phyloP scores from a whole-genome alignment of 352 stramenopile genomes.

The Halophytophthora batemanensis region DNA sequence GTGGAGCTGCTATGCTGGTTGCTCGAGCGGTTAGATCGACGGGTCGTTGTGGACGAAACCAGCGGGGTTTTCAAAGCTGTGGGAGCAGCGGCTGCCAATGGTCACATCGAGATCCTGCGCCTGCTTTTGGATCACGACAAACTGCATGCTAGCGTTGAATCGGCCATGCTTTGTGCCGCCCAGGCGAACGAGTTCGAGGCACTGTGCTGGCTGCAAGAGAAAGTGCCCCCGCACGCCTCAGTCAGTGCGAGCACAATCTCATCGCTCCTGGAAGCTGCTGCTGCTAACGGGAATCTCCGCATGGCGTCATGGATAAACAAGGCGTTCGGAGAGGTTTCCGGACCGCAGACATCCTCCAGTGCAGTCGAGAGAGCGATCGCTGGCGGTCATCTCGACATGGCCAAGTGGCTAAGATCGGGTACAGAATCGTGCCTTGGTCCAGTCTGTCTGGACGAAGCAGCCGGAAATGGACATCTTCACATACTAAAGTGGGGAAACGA shows the following conservation, averaged over 20 bases:
- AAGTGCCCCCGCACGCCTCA: background rate
- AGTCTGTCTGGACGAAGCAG: slow-evolving; percentile 17
- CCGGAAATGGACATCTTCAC: slow-evolving; percentile 17
- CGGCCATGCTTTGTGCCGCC: slow-evolving; percentile 14
- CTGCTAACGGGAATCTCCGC: slow-evolving; percentile 11
- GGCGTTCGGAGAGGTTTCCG: slow-evolving; percentile 12
- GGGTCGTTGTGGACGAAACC: slow-evolving; percentile 19
- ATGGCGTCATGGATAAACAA: slow-evolving; percentile 18
- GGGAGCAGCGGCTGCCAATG: slow-evolving; percentile 15
- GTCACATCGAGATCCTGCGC: slow-evolving; percentile 16
- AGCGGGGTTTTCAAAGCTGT: slow-evolving; percentile 22
- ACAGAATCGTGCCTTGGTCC: slow-evolving; percentile 9
- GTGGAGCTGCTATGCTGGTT: slow-evolving; percentile 17
- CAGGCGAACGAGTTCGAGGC: slow-evolving; percentile 6
- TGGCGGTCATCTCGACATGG: slow-evolving; percentile 18
- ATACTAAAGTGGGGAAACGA: slow-evolving; percentile 21
- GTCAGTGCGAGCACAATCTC: slow-evolving; percentile 8
- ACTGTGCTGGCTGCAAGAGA: slow-evolving; percentile 19
- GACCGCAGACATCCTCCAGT: slow-evolving; percentile 10
- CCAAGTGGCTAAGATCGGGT: slow-evolving; percentile 12
- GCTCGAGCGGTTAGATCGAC: slow-evolving; percentile 14
- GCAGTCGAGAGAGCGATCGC: slow-evolving; percentile 19
- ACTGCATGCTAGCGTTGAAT: slow-evolving; percentile 6
- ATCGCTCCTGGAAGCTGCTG: slow-evolving; percentile 13
- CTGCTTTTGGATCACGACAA: slow-evolving; percentile 23